Evolutionary conservation across 257 asterid species (phyloP), one percentile per base, ranked within the genome.

Genomic region (Solanum neorickii): DNA sequence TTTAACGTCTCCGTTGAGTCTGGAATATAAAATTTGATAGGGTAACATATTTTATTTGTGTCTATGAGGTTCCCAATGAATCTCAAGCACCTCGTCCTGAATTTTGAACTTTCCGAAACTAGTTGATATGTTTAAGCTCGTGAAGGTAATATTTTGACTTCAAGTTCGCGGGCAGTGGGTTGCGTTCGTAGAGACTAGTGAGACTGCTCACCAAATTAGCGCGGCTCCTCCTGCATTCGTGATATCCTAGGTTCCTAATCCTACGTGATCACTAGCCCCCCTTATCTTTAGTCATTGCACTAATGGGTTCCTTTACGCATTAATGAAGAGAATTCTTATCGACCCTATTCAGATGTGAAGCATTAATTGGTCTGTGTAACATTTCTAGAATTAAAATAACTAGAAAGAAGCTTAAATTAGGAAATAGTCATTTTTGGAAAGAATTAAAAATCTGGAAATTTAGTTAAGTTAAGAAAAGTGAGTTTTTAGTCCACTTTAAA

Each of bases 201-300:
- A 3, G 1, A 21, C 62, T 16, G 0, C 4, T 16, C 23, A 52
- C 4, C 23, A 3, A 0, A 7, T 52, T 52, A 1, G 20, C 3
- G 23, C 3, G 23, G 8, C 23, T 16, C 62, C 62, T 52, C 8
- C 20, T 9, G 1, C 20, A 6, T 52, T 18, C 20, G 62, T 1
- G 20, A 52, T 52, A 1, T 7, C 10, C 2, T 16, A 10, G 23
- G 4, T 52, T 20, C 23, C 23, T 52, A 16, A 16, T 16, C 23
- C 60, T 16, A 21, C 9, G 2, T 21, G 18, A 52, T 52, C 1
- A 3, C 3, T 2, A 3, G 3, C 23, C 9, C 60, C 3, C 23
- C 10, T 6, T 52, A 23, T 52, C 2, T 2, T 52, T 52, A 16
- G 23, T 6, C 62, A 6, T 16, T 3, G 62, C 23, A 16, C 23